phyloP scores from a whole-genome alignment of 345 rosid species.

The Sonneratia caseolaris region DNA sequence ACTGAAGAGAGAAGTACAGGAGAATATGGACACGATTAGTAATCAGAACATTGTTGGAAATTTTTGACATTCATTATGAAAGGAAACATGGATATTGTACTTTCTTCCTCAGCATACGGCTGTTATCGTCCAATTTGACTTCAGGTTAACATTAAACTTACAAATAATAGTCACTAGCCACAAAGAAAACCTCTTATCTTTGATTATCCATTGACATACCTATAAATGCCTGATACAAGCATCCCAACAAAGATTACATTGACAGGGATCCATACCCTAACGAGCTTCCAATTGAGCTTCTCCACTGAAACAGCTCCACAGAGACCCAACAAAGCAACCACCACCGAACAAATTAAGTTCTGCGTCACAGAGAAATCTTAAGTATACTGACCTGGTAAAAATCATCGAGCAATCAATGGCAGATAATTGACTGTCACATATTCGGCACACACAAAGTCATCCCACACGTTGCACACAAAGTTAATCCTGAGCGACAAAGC shows the following conservation, averaged over 20 bases:
- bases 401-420: not conserved
- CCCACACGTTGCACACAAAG: not conserved
- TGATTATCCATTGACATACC: conserved; percentile 31
- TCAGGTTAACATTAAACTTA: not conserved
- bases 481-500: not conserved
- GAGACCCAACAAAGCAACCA: conserved; percentile 43
- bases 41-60: not conserved
- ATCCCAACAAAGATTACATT: conserved; percentile 86
- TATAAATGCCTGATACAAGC: conserved; percentile 89
- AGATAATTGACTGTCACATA: not conserved
- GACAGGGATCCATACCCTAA: conserved; percentile 83
- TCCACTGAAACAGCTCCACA: conserved; percentile 58
- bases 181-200: not conserved
- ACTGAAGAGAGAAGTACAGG: conserved; percentile 37
- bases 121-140: not conserved
- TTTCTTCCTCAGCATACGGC: not conserved
- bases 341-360: conserved; percentile 68
- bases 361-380: conserved; percentile 22
- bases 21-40: not conserved
- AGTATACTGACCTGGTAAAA: not conserved
- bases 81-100: not conserved
- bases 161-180: too few species aligned
- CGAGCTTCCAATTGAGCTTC: conserved; percentile 73
- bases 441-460: not conserved
- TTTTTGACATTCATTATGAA: not conserved